Evolutionary conservation across 306 rosid genomes (phyloP), one percentile per base, ranked within the genome.

Genomic region (Quercus rubra): DNA sequence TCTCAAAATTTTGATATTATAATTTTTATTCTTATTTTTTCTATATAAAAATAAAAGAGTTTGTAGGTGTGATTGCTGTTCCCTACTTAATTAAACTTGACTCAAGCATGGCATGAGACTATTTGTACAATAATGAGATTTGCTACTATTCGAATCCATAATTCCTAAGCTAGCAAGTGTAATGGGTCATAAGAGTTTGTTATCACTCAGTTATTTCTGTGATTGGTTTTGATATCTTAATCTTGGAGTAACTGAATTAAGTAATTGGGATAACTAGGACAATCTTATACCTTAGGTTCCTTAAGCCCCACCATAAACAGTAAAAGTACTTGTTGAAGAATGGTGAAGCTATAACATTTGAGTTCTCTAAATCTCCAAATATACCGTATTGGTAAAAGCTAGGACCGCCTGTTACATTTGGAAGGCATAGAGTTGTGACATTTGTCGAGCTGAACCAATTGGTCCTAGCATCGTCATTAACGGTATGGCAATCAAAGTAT

Each of bases 321-420:
- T 84, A 94, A 72, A 92, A 91, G 86, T 88, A 94, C 78, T 90
- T 91, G 85, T 91, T 87, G 73, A 94, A 86, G 89, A 94, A 94
- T 21, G 89, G 52, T 0, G 97, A 89, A 74, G 86, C 84, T 63
- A 91, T 91, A 51, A 91, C 99, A 30, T 88, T 68, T 1, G 80
- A 86, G 67, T 88, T 88, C 71, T 86, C 78, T 0, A 94, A 90
- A 77, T 94, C 97, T 52, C 91, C 97, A 14, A 91, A 92, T 28
- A 94, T 94, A 61, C 99, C 97, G 77, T 86, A 92, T 19, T 57
- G 83, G 74, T 91, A 91, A 59, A 78, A 90, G 54, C 12, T 13
- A 63, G 56, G 11, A 28, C 30, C 4, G 30, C 30, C 30, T 28
- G 30, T 28, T 28, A 28, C 30, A 14, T 75, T 68, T 62, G 99